These are phyloP conservation scores for Chalaropsis ovoidea DNA, from an alignment of 2,329 filamentous ascomycete genomes.

Conservation along the genomic window DNA sequence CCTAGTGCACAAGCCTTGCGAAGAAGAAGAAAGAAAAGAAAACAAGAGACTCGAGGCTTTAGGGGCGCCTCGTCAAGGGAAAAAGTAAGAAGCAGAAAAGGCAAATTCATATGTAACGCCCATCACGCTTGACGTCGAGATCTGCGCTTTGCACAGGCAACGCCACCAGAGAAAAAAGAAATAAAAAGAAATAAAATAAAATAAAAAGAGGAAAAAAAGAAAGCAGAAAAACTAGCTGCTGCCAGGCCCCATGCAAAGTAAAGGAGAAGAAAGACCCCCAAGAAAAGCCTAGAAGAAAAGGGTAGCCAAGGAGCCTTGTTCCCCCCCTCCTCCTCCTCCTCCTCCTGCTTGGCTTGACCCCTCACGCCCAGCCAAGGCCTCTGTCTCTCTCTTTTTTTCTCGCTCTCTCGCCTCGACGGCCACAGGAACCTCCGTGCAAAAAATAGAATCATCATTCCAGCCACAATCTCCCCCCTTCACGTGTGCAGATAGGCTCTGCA, in stretches of 20 bases:
- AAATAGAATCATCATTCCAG: not conserved
- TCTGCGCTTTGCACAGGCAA: slow-evolving; percentile 6
- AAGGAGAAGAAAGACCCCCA: not conserved
- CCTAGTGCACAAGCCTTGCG: not conserved
- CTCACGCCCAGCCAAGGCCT: not conserved
- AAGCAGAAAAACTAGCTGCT: not conserved
- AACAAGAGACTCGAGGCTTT: not conserved
- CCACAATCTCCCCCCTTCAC: not conserved
- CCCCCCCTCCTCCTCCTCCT: not conserved
- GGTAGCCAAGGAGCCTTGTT: not conserved
- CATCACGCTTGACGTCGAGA: not conserved
- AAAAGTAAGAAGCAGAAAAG: not conserved
- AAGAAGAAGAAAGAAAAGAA: not conserved
- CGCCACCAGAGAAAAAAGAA: not conserved
- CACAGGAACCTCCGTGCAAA: not conserved
- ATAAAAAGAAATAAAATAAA: not conserved
- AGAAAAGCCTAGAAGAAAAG: not conserved
- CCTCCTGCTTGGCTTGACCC: not conserved
- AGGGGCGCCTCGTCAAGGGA: not conserved
- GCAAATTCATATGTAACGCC: not conserved
- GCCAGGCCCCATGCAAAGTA: not conserved
- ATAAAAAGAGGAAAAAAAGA: not conserved
- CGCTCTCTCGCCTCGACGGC: slow-evolving; percentile 4
- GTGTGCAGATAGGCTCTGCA: not conserved
- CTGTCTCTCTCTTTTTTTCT: not conserved